Conservation (phyloP, 176 grass and related monocot species). For the Raddia distichophylla region DNA sequence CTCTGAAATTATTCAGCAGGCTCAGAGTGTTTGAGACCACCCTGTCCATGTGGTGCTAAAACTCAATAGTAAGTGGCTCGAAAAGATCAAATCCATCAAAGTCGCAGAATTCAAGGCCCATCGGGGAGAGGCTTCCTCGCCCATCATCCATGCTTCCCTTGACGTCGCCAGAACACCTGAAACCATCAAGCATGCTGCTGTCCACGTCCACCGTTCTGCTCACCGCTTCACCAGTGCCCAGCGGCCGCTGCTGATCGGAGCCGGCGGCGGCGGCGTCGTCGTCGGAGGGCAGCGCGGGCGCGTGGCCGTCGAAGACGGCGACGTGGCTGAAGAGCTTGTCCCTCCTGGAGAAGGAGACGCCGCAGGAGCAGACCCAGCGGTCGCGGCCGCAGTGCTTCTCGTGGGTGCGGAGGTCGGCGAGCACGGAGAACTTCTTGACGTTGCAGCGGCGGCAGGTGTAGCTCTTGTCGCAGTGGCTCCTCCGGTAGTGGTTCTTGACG, state of each 20-base stretch:
- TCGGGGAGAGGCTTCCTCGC: slow-evolving; percentile 27
- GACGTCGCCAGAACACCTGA: slow-evolving; percentile 36
- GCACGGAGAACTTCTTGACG: slow-evolving; percentile 93
- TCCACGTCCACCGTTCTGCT: slow-evolving; percentile 32
- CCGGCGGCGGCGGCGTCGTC: background rate
- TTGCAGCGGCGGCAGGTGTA: slow-evolving; percentile 69
- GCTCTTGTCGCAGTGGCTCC: slow-evolving; percentile 94
- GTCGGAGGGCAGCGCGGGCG: slow-evolving; percentile 49
- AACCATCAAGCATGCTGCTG: slow-evolving; percentile 25
- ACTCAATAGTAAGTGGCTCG: slow-evolving; percentile 30
- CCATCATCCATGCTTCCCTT: slow-evolving; percentile 33
- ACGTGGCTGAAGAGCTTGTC: slow-evolving; percentile 93
- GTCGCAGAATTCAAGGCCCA: slow-evolving; percentile 46
- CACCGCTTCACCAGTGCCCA: background rate
- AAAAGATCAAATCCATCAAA: slow-evolving; percentile 60
- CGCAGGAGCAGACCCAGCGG: slow-evolving; percentile 86
- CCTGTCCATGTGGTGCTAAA: slow-evolving; percentile 27
- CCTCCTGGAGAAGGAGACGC: slow-evolving; percentile 84
- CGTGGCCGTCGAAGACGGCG: slow-evolving; percentile 80
- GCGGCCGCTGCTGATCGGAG: background rate
- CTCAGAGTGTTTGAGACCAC: background rate
- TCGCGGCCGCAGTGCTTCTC: slow-evolving; percentile 89
- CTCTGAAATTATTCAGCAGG: background rate
- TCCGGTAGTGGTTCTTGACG: slow-evolving; percentile 93
- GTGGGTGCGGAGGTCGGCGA: slow-evolving; percentile 89